A percentile compares a stretch with the other conserved stretches of the same genome.
Conservation (phyloP, 2,329 filamentous ascomycete species). For the Stemphylium lycopersici region DNA sequence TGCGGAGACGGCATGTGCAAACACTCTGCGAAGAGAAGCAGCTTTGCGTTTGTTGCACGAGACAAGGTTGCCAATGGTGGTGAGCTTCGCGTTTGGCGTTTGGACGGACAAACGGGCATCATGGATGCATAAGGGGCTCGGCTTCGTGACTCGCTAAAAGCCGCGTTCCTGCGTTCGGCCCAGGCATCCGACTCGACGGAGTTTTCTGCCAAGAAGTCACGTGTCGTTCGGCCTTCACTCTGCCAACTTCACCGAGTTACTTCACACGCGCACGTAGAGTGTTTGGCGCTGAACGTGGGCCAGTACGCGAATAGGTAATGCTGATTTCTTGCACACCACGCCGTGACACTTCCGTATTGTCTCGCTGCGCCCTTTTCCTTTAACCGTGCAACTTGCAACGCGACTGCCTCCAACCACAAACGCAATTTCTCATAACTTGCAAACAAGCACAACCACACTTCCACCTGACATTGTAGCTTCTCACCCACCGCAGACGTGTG, state of each 20-base stretch:
- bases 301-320: too few species aligned
- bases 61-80: too few species aligned
- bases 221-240: neutral
- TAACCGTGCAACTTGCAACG: conserved; percentile 1
- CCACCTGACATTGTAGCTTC: neutral
- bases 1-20: neutral
- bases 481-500: neutral
- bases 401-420: conserved; percentile 8
- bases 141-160: conserved; percentile 6
- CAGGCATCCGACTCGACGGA: neutral
- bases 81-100: too few species aligned
- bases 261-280: neutral
- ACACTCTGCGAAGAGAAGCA: neutral
- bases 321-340: too few species aligned
- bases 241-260: neutral
- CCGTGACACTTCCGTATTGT: too few species aligned
- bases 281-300: too few species aligned
- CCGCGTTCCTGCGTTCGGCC: conserved; percentile 15
- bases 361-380: too few species aligned
- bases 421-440: conserved; percentile 7
- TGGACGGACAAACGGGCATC: too few species aligned
- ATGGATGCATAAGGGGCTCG: neutral
- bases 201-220: conserved; percentile 6
- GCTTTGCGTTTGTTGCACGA: neutral
- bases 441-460: neutral